These are phyloP conservation scores for Beta macrorhiza DNA, from an alignment of 179 eudicot species.

Conservation along the genomic window DNA sequence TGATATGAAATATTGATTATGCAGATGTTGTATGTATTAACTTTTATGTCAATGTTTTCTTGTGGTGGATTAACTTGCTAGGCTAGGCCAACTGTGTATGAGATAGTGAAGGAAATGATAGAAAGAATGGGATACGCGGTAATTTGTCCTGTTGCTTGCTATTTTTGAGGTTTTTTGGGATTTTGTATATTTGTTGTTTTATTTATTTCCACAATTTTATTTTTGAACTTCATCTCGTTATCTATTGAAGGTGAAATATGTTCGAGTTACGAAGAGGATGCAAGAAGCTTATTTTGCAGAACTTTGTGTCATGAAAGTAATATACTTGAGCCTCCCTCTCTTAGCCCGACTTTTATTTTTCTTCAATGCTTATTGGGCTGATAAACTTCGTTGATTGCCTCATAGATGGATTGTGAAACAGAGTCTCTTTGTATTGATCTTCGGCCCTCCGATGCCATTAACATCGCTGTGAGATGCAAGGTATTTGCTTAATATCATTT, in stretches of 20 bases:
- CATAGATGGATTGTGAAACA: constrained; percentile 64
- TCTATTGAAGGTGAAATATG: constrained; percentile 77
- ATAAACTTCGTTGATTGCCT: constrained; percentile 8
- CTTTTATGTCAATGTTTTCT: constrained; percentile 14
- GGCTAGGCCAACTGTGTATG: constrained; percentile 93
- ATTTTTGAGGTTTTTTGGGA: neutral
- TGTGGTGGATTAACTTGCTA: constrained; percentile 31
- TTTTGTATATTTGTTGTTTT: neutral
- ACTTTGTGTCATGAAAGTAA: constrained; percentile 71
- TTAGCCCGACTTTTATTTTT: neutral
- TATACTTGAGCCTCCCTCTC: neutral
- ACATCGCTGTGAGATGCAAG: constrained; percentile 93
- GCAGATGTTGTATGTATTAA: neutral
- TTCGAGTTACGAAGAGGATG: constrained; percentile 84
- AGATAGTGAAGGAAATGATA: constrained; percentile 79
- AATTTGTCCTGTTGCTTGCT: constrained; percentile 21
- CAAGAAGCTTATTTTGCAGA: constrained; percentile 91
- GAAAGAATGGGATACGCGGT: constrained; percentile 89
- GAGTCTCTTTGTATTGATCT: constrained; percentile 67
- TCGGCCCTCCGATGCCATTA: constrained; percentile 96
- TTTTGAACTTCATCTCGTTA: neutral
- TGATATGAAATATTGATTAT: neutral
- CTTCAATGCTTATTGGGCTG: neutral
- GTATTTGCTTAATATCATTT: constrained; percentile 34
- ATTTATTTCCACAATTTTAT: constrained; percentile 13